These are phyloP conservation scores for Phylloporus arenicola DNA, from an alignment of 768 basidiomycete genomes.

Conservation along the genomic window DNA sequence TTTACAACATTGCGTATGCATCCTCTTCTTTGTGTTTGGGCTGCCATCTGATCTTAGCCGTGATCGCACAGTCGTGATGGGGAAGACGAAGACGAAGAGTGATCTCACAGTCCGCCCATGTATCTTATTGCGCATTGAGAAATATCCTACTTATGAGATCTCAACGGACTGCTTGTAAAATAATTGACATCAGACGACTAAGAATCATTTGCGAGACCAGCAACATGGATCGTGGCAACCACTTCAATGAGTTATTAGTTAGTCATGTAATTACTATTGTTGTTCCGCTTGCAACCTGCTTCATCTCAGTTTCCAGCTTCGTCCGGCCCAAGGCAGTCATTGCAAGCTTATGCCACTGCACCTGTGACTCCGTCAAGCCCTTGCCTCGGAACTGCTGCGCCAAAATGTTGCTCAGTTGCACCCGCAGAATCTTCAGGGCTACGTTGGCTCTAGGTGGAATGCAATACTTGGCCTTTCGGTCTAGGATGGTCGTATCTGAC, in stretches of 20 bases:
- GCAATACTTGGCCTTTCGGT: constrained; percentile 78
- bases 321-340: constrained; percentile 54
- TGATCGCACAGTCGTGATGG: constrained; percentile 36
- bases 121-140: constrained; percentile 1
- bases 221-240: too few relatives aligned
- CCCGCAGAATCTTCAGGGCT: constrained; percentile 76
- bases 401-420: constrained; percentile 53
- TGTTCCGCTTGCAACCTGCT: constrained; percentile 3
- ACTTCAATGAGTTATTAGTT: too few relatives aligned
- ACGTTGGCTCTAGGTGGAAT: constrained; percentile 65
- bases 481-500: constrained; percentile 67
- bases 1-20: constrained; percentile 88
- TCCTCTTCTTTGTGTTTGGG: background rate
- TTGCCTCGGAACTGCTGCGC: constrained; percentile 64
- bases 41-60: background rate
- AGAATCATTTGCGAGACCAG: too few relatives aligned
- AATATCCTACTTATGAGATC: constrained; percentile 3
- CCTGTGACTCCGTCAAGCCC: constrained; percentile 51
- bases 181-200: too few relatives aligned
- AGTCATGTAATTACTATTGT: constrained; percentile 18
- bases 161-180: background rate
- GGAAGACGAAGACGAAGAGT: constrained; percentile 54
- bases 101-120: constrained; percentile 4
- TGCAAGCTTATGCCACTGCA: constrained; percentile 69
- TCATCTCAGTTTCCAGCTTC: constrained; percentile 33